These are phyloP conservation scores for Borovskyia barvae DNA, from an alignment of 208 protist genomes.

Conservation along the genomic window DNA sequence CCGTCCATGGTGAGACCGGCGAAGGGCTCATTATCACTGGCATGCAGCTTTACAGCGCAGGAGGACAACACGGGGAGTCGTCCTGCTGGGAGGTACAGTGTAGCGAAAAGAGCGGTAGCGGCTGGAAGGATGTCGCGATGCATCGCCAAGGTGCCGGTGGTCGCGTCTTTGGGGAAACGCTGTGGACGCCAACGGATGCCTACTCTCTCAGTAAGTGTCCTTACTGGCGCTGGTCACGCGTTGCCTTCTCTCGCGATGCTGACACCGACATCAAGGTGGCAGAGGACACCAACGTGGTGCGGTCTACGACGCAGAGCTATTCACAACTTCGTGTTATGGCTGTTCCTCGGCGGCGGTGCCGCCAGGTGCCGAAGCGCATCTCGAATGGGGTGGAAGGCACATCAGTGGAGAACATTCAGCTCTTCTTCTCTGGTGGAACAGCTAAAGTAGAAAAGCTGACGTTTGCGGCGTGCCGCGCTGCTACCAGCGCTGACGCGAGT, in stretches of 20 bases:
- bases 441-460: not conserved
- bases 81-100: constrained; percentile 25
- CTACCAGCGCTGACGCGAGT: not conserved
- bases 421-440: constrained; percentile 6
- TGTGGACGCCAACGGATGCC: constrained; percentile 11
- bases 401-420: not conserved
- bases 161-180: constrained; percentile 13
- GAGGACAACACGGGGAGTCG: not conserved
- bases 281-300: not conserved
- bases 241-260: not conserved
- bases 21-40: constrained; percentile 11
- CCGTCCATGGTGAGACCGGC: not conserved
- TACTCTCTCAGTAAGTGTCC: constrained; percentile 6
- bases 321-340: constrained; percentile 22
- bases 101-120: constrained; percentile 7
- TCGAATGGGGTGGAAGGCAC: not conserved
- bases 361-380: constrained; percentile 8
- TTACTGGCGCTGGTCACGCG: constrained; percentile 14
- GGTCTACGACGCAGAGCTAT: constrained; percentile 5
- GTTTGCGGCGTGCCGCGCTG: not conserved
- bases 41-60: constrained; percentile 23
- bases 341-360: constrained; percentile 2
- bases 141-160: constrained; percentile 9
- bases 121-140: constrained; percentile 18
- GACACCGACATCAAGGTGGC: too few relatives aligned